Evolutionary conservation across 257 asterid species (phyloP).

Genomic region (Misopates orontium): DNA sequence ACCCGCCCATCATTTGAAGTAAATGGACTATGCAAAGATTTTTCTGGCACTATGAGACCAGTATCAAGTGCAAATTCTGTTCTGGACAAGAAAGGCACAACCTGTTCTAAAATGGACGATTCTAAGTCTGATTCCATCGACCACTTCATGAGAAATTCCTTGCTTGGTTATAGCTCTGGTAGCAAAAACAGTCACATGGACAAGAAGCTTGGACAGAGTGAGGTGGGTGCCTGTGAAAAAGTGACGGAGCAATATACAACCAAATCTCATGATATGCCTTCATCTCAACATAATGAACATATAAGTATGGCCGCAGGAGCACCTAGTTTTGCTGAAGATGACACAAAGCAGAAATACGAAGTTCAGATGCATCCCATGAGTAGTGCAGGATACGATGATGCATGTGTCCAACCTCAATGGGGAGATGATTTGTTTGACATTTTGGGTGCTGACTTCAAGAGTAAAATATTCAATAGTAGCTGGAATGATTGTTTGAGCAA

Average conservation of each 20-base stretch:
- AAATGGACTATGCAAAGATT: constrained; percentile 24
- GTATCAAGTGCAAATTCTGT: constrained; percentile 21
- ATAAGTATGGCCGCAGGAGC: constrained; percentile 26
- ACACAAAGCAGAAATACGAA: constrained; percentile 34
- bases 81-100: constrained; percentile 27
- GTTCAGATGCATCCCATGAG: constrained; percentile 22
- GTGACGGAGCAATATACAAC: constrained; percentile 30
- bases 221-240: constrained; percentile 20
- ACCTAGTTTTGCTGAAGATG: constrained; percentile 26
- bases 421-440: constrained; percentile 69
- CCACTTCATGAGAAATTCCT: constrained; percentile 22
- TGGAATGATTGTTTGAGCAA: constrained; percentile 35
- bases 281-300: constrained; percentile 22
- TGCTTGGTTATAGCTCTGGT: constrained; percentile 22
- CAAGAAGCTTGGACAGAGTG: constrained; percentile 21
- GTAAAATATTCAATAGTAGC: constrained; percentile 34
- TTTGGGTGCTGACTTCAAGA: constrained; percentile 55
- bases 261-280: constrained; percentile 29
- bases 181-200: constrained; percentile 20
- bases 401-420: constrained; percentile 31
- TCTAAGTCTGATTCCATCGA: constrained; percentile 29
- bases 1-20: constrained; percentile 25
- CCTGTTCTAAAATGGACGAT: constrained; percentile 26
- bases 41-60: constrained; percentile 22
- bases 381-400: constrained; percentile 31